Percentiles rank a stretch among this genome's conserved stretches.
These are phyloP conservation scores for Ophiocordyceps sinensis DNA, from an alignment of 2,329 filamentous ascomycete species.

Conservation along the genomic window DNA sequence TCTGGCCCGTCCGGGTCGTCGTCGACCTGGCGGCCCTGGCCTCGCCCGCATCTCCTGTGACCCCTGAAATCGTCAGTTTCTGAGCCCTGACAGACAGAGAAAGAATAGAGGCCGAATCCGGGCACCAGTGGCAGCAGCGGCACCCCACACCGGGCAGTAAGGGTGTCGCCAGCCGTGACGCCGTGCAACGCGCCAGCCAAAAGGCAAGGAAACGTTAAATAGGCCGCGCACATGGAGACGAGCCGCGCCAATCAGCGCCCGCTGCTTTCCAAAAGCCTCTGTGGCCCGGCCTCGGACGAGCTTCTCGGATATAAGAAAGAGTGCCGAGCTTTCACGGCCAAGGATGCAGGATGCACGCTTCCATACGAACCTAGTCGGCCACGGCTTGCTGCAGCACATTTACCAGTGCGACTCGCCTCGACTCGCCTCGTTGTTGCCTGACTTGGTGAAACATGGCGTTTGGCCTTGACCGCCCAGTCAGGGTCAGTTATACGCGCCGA, in stretches of 20 bases:
- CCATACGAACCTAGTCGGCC: no score
- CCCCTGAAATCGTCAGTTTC: no score
- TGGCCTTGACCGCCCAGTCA: constrained; percentile 1
- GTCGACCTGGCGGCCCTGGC: no score
- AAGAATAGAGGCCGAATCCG: constrained; percentile 11
- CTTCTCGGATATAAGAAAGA: not conserved
- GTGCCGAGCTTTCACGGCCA: no score
- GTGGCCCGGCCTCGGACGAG: not conserved
- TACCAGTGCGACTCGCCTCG: no score
- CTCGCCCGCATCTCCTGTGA: no score
- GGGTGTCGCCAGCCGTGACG: constrained; percentile 2
- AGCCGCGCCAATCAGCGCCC: constrained; percentile 14
- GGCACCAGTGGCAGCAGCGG: constrained; percentile 7
- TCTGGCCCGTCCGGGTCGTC: no score
- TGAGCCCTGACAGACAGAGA: constrained; percentile 13
- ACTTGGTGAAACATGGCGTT: not conserved
- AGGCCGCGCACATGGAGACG: not conserved
- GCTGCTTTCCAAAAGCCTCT: constrained; percentile 13
- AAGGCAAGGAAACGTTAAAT: constrained; percentile 1
- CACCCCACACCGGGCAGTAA: constrained; percentile 12
- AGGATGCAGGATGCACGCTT: no score
- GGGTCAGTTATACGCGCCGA: not conserved
- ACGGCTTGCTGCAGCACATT: no score
- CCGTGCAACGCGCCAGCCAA: not conserved
- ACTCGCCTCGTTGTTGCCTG: no score